Base-by-base conservation (phyloP, 306 rosid species). In the Herpetospermum pedunculosum region DNA sequence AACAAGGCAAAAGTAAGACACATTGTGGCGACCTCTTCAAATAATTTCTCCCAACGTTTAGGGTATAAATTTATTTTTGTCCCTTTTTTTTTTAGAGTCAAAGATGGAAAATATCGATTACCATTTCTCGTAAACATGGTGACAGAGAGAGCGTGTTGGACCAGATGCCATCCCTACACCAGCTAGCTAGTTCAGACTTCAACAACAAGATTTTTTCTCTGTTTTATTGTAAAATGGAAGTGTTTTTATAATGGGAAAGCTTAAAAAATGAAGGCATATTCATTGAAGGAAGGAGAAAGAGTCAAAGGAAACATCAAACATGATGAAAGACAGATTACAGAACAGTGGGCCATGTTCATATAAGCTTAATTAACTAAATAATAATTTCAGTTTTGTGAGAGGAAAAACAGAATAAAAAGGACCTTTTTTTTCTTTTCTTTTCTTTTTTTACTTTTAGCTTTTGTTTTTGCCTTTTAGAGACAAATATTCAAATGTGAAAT, bases 241-340 rank as follows among this genome's bases (percentile, higher is more conserved):
- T 58, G 38, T 14, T 55, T 55, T 59, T 32, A 10, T 40, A 65
- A 40, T 65, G 72, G 19, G 72, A 38, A 67, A 67, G 9, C 72
- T 25, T 21, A 10, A 65, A 40, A 41, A 11, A 65, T 65, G 19
- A 40, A 34, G 69, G 43, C 48, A 62, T 18, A 32, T 62, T 35
- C 57, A 48, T 13, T 32, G 76, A 72, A 50, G 5, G 75, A 32
- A 19, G 62, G 10, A 48, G 75, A 49, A 72, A 72, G 55, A 32
- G 60, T 46, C 74, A 69, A 46, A 26, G 75, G 60, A 71, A 26
- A 49, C 40, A 48, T 44, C 43, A 26, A 28, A 19, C 28, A 71
- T n/a, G 29, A 30, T 14, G 75, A 19, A 18, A 30, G 49, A 65
- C 72, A 65, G 34, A 23, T 38, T 65, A 48, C 48, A 64, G 44